phyloP scores from a whole-genome alignment of 2,329 filamentous ascomycete species.

The Colletotrichum plurivorum region DNA sequence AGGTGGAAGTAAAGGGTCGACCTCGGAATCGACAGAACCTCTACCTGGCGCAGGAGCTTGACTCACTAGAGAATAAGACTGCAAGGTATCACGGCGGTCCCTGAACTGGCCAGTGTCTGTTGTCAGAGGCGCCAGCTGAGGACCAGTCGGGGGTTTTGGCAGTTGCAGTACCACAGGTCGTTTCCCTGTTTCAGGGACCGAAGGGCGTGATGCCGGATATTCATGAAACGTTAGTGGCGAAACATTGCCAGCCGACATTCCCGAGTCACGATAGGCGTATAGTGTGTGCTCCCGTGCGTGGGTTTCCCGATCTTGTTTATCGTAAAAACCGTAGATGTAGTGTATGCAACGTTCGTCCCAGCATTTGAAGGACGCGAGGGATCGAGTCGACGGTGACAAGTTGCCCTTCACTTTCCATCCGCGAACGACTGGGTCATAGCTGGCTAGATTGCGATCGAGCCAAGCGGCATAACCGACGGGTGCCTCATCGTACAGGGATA shows the following conservation, averaged over 20 bases:
- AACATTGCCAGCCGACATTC: constrained; percentile 56
- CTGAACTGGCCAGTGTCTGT: constrained; percentile 49
- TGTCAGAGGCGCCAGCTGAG: constrained; percentile 53
- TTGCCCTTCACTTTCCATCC: constrained; percentile 55
- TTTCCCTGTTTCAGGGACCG: constrained; percentile 50
- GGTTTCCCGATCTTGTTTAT: constrained; percentile 64
- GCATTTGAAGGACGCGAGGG: constrained; percentile 65
- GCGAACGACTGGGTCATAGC: constrained; percentile 63
- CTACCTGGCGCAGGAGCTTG: constrained; percentile 54
- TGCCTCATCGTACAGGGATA: constrained; percentile 54
- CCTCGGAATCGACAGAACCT: constrained; percentile 61
- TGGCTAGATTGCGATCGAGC: constrained; percentile 66
- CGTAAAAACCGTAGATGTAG: constrained; percentile 71
- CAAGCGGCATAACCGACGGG: constrained; percentile 65
- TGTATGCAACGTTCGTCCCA: constrained; percentile 68
- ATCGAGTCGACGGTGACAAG: constrained; percentile 51
- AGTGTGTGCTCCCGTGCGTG: constrained; percentile 64
- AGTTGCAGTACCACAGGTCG: constrained; percentile 54
- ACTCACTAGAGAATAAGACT: constrained; percentile 57
- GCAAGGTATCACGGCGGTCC: constrained; percentile 58
- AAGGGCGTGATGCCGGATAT: constrained; percentile 48
- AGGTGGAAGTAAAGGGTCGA: constrained; percentile 68
- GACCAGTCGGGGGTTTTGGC: constrained; percentile 53
- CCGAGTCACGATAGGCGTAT: constrained; percentile 59
- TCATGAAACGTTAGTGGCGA: constrained; percentile 54